These are phyloP conservation scores for Clarireedia hainanense DNA, from an alignment of 2,329 filamentous ascomycete genomes.

Conservation along the genomic window DNA sequence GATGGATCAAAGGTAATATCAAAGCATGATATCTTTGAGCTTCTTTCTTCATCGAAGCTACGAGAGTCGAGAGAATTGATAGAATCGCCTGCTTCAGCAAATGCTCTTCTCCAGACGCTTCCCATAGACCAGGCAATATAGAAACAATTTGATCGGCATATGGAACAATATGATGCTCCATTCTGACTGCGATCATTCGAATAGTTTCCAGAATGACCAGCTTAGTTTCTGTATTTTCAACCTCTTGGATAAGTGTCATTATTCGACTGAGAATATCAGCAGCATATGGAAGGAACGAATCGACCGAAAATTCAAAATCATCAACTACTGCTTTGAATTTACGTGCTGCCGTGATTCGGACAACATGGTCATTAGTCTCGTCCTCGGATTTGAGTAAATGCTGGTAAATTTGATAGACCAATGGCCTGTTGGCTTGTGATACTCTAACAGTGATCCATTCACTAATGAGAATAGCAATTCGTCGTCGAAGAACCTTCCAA, in stretches of 20 bases:
- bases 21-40: slow-evolving; percentile 72
- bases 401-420: slow-evolving; percentile 83
- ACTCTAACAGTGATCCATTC: slow-evolving; percentile 83
- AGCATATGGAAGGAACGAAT: slow-evolving; percentile 70
- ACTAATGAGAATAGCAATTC: slow-evolving; percentile 81
- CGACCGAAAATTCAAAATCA: slow-evolving; percentile 72
- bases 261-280: slow-evolving; percentile 64
- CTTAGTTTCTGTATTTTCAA: slow-evolving; percentile 80
- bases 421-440: slow-evolving; percentile 55
- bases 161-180: slow-evolving; percentile 63
- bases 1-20: slow-evolving; percentile 74
- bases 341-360: slow-evolving; percentile 81
- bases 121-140: slow-evolving; percentile 76
- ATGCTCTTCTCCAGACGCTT: slow-evolving; percentile 68
- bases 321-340: slow-evolving; percentile 76
- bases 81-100: slow-evolving; percentile 92
- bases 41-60: slow-evolving; percentile 74
- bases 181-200: slow-evolving; percentile 67
- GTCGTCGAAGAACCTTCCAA: slow-evolving; percentile 77
- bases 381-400: slow-evolving; percentile 76
- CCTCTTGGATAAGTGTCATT: slow-evolving; percentile 69
- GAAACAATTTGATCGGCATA: slow-evolving; percentile 76
- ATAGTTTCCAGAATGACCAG: slow-evolving; percentile 85
- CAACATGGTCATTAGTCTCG: slow-evolving; percentile 78
- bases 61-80: slow-evolving; percentile 73